Evolutionary conservation across 1,284 basidiomycete species (phyloP), one percentile per base, ranked within the genome.

Genomic region (Inonotus obliquus): DNA sequence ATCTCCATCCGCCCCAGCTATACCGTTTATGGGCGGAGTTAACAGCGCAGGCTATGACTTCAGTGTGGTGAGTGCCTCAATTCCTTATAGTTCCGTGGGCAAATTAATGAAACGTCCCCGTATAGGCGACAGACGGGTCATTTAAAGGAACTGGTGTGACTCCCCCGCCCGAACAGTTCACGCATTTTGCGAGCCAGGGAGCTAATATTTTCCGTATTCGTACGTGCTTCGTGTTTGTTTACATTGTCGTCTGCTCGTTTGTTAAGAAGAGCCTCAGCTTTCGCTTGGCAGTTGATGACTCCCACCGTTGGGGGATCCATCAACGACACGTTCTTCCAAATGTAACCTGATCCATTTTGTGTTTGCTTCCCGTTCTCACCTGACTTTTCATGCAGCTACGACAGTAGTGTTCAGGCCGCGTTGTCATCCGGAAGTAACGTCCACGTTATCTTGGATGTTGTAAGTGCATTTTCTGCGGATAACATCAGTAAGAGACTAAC

Each of bases 271-370:
- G 45, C 35, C 13, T 13, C 27, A 59, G 57, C 73, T 13, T 68
- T 74, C 35, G 73, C 71, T 1, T 75, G 75, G 74, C 73, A 75
- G 63, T 71, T 72, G 57, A 66, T 73, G 52, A 70, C 67, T 11
- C 67, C 65, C 14, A 67, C 64, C n/a, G 53, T 72, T 41, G 70
- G 68, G 29, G 67, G 67, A 45, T 63, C 68, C n/a, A 68, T 75
- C 63, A 67, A 70, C 60, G 49, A 65, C 29, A 62, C 64, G n/a
- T 74, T 69, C 65, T 72, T 73, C 49, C 27, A 60, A 27, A 51
- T 27, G 19, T 61, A 62, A 13, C 1, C 27, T 35, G 11, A 14
- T 32, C 17, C 3, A n/a, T 27, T 14, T 35, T 9, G 51, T 35
- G 27, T 6, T 51, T 23, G 27, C 10, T 13, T 14, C 44, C 47